phyloP scores from a whole-genome alignment of 2,329 filamentous ascomycete genomes.

The Apiospora sp. region DNA sequence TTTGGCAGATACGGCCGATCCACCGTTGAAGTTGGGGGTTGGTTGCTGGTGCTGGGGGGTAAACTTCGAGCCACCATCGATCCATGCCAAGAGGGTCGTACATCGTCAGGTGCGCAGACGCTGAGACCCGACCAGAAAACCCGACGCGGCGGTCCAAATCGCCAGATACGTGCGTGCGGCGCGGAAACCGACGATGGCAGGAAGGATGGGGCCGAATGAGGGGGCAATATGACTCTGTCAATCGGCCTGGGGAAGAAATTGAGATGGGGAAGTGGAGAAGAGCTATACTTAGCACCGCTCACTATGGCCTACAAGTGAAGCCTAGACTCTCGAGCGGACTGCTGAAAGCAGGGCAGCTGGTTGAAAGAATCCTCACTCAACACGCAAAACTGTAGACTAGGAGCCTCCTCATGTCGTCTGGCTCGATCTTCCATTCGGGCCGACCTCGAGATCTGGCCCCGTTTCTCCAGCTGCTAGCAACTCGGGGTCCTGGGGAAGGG shows the following conservation, averaged over 20 bases:
- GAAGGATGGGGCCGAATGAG: not conserved
- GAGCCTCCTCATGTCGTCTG: not conserved
- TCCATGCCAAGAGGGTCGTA: not conserved
- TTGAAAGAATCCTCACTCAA: not conserved
- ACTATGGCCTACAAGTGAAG: not conserved
- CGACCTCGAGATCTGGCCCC: conserved; percentile 15
- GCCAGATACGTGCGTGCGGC: not conserved
- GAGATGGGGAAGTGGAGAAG: not conserved
- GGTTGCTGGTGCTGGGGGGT: not conserved
- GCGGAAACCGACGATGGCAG: not conserved
- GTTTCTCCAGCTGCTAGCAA: not conserved
- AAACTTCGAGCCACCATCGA: conserved; percentile 2
- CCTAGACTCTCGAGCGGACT: not conserved
- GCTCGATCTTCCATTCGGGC: conserved; percentile 18
- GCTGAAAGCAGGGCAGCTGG: not conserved
- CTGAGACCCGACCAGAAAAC: not conserved
- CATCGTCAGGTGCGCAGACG: not conserved
- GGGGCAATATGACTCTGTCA: not conserved
- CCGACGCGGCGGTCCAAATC: not conserved
- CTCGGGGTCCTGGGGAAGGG: not conserved
- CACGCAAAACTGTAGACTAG: not conserved
- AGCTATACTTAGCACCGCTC: not conserved
- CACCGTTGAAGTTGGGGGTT: not conserved
- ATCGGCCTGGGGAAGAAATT: not conserved
- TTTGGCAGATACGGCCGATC: conserved; percentile 6